Conservation (phyloP, 306 rosid species). For the Rubus parviflorus region DNA sequence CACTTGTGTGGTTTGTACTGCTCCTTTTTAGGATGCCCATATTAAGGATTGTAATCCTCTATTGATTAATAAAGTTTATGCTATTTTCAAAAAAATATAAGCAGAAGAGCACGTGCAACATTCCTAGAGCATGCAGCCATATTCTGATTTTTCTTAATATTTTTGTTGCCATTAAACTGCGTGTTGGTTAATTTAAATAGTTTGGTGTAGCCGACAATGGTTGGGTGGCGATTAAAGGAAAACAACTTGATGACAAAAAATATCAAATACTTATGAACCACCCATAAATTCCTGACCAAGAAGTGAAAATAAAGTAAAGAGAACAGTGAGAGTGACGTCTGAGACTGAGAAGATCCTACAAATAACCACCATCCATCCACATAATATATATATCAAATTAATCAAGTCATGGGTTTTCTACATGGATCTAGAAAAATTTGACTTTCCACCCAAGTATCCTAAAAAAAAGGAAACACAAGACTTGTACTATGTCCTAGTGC, state of each 20-base stretch:
- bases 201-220: background rate
- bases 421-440: background rate
- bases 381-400: too few species aligned
- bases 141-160: background rate
- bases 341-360: background rate
- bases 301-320: constrained; percentile 1
- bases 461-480: constrained; percentile 1
- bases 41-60: too few species aligned
- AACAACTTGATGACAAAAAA: background rate
- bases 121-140: background rate
- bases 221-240: background rate
- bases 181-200: background rate
- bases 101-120: too few species aligned
- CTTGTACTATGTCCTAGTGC: constrained; percentile 11
- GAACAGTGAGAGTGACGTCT: background rate
- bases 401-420: background rate
- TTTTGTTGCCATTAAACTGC: background rate
- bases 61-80: too few species aligned
- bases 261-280: background rate
- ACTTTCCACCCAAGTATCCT: background rate
- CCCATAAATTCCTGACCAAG: background rate
- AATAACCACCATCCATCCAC: background rate
- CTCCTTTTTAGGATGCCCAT: too few species aligned
- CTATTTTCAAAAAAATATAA: too few species aligned
- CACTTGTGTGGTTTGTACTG: too few species aligned